Conservation (phyloP, 208 protist species). For the Acanthamoeba royreba region DNA sequence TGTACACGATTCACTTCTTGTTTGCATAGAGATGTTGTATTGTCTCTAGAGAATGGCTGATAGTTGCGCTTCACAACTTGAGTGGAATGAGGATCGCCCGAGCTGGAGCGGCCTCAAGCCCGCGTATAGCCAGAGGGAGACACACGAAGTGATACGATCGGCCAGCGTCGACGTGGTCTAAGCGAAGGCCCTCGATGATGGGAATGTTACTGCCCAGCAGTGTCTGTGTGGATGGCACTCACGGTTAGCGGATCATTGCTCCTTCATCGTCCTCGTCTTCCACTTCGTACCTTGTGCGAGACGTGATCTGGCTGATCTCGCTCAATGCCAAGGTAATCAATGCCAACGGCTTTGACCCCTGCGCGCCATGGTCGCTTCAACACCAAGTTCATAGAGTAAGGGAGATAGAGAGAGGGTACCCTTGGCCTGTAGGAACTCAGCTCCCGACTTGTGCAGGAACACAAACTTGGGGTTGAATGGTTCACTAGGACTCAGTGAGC, state of each 20-base stretch:
- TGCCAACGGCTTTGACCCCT: neutral
- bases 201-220: neutral
- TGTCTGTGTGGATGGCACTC: no score
- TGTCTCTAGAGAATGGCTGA: no score
- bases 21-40: no score
- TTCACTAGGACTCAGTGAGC: neutral
- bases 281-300: neutral
- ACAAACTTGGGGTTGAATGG: conserved; percentile 1
- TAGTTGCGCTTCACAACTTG: no score
- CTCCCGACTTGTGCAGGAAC: neutral
- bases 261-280: no score
- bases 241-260: neutral
- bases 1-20: no score
- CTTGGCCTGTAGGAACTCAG: neutral
- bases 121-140: neutral
- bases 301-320: neutral
- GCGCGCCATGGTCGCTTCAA: no score
- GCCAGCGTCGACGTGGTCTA: neutral
- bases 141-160: neutral
- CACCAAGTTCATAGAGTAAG: neutral
- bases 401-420: neutral
- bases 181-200: neutral
- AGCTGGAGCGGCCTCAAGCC: neutral
- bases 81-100: neutral
- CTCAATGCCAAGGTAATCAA: conserved; percentile 13